Evolutionary conservation across 768 basidiomycete species (phyloP), one percentile per base, ranked within the genome.

Genomic region (Lactifluus echinatus): DNA sequence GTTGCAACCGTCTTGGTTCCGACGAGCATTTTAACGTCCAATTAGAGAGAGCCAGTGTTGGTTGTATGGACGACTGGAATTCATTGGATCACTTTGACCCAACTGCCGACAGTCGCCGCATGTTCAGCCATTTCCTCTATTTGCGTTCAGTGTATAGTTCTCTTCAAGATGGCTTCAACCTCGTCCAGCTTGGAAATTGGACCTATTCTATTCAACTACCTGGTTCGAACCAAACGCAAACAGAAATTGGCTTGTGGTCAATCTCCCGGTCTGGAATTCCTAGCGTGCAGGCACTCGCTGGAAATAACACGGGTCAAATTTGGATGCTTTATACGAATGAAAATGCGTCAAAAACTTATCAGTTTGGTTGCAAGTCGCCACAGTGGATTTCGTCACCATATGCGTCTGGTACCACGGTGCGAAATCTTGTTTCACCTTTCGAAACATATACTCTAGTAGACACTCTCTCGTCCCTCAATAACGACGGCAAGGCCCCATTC

Each of bases 21-120:
- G 77, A 80, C 59, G 93, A 95, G 67, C 95, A 93, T 73, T 96
- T 87, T 78, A 93, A 95, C 71, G 89, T 94, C 81, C 87, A 88
- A 2, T 76, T 94, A 62, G 85, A 87, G 53, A 83, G 82, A 64
- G 72, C 88, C 2, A 67, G 92, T 29, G 73, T 92, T n/a, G 93
- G 92, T 45, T 96, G 93, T 68, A 65, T 85, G 45, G 91, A 95
- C 66, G 84, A 89, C 64, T 93, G 89, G 90, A 94, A 95, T 69
- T 81, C 88, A 2, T 81, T 94, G 33, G 93, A 96, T 65, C 93
- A 96, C 69, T 95, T 95, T 68, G 93, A 96, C 70, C 91, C 92
- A 28, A 94, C 93, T 2, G 73, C 84, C 12, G 84, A 89, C 66
- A 78, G 79, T 39, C 81, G 87, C 37, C 84, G 91, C 55, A 66